phyloP scores from a whole-genome alignment of 306 rosid species.

The Fagus crenata region DNA sequence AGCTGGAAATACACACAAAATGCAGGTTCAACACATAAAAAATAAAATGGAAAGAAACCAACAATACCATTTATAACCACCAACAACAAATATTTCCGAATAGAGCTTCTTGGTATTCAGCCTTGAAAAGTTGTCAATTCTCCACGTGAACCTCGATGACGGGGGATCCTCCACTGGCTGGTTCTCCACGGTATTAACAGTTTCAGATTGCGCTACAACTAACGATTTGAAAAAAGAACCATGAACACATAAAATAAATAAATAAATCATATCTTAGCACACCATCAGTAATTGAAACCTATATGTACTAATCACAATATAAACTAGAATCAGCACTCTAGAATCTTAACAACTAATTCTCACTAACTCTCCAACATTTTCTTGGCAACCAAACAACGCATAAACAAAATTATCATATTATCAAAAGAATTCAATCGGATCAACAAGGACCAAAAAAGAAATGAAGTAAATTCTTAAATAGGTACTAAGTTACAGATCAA shows the following conservation, averaged over 20 bases:
- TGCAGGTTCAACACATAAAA: background rate
- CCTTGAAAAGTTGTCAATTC: constrained; percentile 72
- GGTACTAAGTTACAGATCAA: background rate
- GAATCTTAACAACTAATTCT: constrained; percentile 7
- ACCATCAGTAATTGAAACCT: constrained; percentile 18
- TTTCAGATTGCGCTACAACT: constrained; percentile 73
- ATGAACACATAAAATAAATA: background rate
- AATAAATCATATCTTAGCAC: constrained; percentile 20
- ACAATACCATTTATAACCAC: constrained; percentile 78
- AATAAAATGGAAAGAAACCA: constrained; percentile 4
- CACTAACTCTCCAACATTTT: constrained; percentile 3
- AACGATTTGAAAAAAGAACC: constrained; percentile 26
- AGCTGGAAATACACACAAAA: constrained; percentile 8
- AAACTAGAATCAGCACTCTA: constrained; percentile 15
- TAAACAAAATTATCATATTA: constrained; percentile 22
- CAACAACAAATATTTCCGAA: constrained; percentile 72
- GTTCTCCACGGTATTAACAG: constrained; percentile 63
- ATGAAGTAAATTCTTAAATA: background rate
- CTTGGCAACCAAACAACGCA: constrained; percentile 27
- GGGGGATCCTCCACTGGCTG: constrained; percentile 82
- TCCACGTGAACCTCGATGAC: constrained; percentile 76
- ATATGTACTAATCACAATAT: background rate
- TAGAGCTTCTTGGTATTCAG: constrained; percentile 67
- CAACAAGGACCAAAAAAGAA: background rate
- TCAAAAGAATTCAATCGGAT: constrained; percentile 6